Evolutionary conservation across 176 grass and related monocot genomes (phyloP), one percentile per base, ranked within the genome.

Genomic region (Rhynchospora tenuis): DNA sequence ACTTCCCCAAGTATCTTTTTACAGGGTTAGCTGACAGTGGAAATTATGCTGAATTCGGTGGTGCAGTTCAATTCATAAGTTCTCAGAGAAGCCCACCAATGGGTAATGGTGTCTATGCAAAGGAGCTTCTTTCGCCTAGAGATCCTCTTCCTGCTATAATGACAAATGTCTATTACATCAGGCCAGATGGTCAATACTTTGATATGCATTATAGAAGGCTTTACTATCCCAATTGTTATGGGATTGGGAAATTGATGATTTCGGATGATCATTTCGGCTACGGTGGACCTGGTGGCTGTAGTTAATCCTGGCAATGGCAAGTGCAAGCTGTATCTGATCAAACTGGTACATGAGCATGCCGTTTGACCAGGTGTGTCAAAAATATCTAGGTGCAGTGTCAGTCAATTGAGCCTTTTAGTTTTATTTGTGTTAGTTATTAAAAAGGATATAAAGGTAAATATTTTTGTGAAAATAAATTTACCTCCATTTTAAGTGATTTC

Each of bases 271-370:
- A 33, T 78, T 57, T 78, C n/a, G 74, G 46, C 7, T 78, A 78
- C 28, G 74, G 73, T 3, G 74, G 74, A 55, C 74, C 74, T 9
- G 74, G 74, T 24, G 74, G 74, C n/a, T 78, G 45, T 55, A 78
- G n/a, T 31, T 68, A 9, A 43, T 31, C 22, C 22, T 58, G 24
- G 12, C 33, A 28, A 62, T 3, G 9, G 20, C n/a, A 24, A 23
- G 7, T 17, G 56, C 16, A 59, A n/a, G 59, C 1, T 7, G 5
- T 62, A 24, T 62, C 19, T 62, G 59, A 33, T 66, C 63, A 31
- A 31, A 65, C 63, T 7, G 63, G 28, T 31, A 5, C 60, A 33
- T 66, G 24, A 66, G 24, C 27, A 4, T 31, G 62, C 29, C 13
- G 15, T 9, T 31, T 2, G 20, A 65, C 62, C 27, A 65, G 63